Conservation (phyloP, 345 rosid genomes). For the Lepidium sativum region DNA sequence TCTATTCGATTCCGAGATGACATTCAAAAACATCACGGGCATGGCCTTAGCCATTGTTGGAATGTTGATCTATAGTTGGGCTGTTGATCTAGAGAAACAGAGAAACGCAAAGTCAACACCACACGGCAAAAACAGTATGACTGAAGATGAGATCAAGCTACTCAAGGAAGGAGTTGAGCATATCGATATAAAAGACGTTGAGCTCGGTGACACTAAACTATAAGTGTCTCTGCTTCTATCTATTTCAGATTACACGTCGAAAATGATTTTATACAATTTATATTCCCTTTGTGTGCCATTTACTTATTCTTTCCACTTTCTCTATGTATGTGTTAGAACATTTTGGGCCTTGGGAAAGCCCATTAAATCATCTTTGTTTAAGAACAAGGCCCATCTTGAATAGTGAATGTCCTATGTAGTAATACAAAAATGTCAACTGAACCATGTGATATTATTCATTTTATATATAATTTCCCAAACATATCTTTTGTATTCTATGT, state of each 20-base stretch:
- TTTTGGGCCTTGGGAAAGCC: conserved; percentile 8
- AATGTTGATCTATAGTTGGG: conserved; percentile 95
- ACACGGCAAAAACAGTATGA: conserved; percentile 50
- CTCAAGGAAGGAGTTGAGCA: conserved; percentile 55
- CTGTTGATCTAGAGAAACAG: conserved; percentile 69
- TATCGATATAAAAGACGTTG: conserved; percentile 48
- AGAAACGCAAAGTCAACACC: conserved; percentile 32
- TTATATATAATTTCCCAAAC: neutral
- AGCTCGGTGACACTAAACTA: conserved; percentile 54
- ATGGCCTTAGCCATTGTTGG: conserved; percentile 71
- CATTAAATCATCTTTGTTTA: neutral
- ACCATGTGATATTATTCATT: conserved; percentile 14
- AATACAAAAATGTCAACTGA: conserved; percentile 2
- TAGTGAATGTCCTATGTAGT: neutral
- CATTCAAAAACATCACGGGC: conserved; percentile 78
- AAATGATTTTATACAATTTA: neutral
- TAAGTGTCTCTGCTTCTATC: conserved; percentile 3
- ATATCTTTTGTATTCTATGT: neutral
- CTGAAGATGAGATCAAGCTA: conserved; percentile 72
- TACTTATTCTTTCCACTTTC: neutral
- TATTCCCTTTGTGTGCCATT: neutral
- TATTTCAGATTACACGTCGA: neutral
- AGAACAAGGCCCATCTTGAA: conserved; percentile 7
- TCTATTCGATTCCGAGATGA: conserved; percentile 74
- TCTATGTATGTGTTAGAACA: neutral